Conservation (phyloP, 805 yeast species). For the Metschnikowia drakensbergensis region DNA sequence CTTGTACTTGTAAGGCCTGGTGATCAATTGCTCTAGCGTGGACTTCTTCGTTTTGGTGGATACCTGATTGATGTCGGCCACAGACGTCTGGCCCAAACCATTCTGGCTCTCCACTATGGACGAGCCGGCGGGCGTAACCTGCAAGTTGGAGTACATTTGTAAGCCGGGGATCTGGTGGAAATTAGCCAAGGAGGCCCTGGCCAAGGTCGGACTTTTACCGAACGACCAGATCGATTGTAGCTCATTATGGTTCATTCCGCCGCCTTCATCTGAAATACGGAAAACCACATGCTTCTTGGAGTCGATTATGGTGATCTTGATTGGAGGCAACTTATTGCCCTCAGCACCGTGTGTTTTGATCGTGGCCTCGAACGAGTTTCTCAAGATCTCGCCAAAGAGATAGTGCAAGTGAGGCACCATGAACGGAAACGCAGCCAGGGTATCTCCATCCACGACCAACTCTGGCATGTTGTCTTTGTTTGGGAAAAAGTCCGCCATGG, state of each 20-base stretch:
- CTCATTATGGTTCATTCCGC: constrained; percentile 67
- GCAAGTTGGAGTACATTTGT: constrained; percentile 39
- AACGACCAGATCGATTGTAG: constrained; percentile 80
- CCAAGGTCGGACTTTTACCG: constrained; percentile 63
- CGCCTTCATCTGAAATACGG: constrained; percentile 85
- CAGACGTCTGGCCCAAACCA: constrained; percentile 38
- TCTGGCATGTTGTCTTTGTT: constrained; percentile 61
- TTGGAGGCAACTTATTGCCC: constrained; percentile 55
- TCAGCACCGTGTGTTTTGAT: constrained; percentile 39
- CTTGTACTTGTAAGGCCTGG: constrained; percentile 69
- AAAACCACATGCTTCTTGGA: constrained; percentile 65
- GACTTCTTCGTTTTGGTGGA: constrained; percentile 35
- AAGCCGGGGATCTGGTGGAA: constrained; percentile 71
- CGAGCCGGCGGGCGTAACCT: constrained; percentile 40
- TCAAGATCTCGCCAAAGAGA: constrained; percentile 78
- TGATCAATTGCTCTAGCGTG: constrained; percentile 61
- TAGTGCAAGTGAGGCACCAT: constrained; percentile 84
- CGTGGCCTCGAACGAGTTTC: constrained; percentile 84
- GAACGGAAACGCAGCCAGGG: constrained; percentile 69
- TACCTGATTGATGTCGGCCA: constrained; percentile 34
- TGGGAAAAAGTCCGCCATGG: constrained; percentile 53
- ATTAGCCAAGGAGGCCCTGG: constrained; percentile 55
- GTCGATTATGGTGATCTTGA: constrained; percentile 69
- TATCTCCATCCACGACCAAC: constrained; percentile 69
- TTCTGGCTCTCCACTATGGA: constrained; percentile 27